These are phyloP conservation scores for Furcasterigmium sp. DNA, from an alignment of 2,329 filamentous ascomycete genomes.

Conservation along the genomic window DNA sequence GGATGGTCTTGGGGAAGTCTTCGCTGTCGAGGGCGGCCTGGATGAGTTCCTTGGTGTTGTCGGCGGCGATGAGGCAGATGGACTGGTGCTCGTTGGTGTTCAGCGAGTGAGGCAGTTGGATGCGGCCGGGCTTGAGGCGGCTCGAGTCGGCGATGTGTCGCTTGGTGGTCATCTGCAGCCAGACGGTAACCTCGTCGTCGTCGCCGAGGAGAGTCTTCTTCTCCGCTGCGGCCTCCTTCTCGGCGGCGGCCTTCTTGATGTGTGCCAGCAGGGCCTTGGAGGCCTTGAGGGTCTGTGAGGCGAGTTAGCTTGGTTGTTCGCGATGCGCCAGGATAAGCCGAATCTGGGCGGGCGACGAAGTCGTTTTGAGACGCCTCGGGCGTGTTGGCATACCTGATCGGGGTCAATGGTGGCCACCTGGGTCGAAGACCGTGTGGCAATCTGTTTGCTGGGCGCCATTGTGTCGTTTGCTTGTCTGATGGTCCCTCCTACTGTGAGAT, in stretches of 20 bases:
- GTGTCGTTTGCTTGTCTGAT: constrained; percentile 8
- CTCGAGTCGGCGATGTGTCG: constrained; percentile 66
- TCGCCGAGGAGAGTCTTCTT: constrained; percentile 53
- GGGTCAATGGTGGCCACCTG: constrained; percentile 30
- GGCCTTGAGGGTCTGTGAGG: constrained; percentile 51
- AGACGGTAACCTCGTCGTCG: constrained; percentile 46
- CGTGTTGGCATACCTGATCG: constrained; percentile 29
- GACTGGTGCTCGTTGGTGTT: constrained; percentile 60
- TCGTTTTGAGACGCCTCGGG: neutral
- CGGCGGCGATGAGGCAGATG: constrained; percentile 82
- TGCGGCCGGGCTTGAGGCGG: constrained; percentile 78
- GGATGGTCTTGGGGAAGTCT: constrained; percentile 63
- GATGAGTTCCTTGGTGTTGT: constrained; percentile 83
- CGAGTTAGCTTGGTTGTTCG: constrained; percentile 6
- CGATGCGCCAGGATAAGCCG: neutral
- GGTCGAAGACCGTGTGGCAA: constrained; percentile 21
- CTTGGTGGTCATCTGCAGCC: constrained; percentile 61
- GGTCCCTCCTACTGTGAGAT: neutral
- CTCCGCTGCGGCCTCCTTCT: constrained; percentile 32
- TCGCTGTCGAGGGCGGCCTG: constrained; percentile 47
- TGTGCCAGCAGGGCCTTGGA: constrained; percentile 57
- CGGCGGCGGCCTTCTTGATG: constrained; percentile 51
- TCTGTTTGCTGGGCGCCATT: constrained; percentile 37
- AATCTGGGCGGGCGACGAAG: neutral
- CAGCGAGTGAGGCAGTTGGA: constrained; percentile 71